A percentile compares a stretch with the other conserved stretches of the same genome.
phyloP scores from a whole-genome alignment of 768 basidiomycete species.

The Tulasnella sp. region DNA sequence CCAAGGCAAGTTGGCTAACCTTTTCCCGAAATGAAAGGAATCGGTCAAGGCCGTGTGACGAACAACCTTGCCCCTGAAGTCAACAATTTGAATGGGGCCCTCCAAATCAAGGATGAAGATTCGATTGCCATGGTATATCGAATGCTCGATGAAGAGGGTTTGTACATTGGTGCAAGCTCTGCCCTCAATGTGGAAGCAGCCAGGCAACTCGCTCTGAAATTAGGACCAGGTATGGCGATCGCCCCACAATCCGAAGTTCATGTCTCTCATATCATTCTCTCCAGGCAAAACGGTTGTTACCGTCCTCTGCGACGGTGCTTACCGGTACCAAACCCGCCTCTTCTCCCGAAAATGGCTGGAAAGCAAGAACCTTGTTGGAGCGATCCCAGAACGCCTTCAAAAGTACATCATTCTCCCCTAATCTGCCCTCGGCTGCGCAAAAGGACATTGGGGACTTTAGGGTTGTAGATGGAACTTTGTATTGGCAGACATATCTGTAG shows the following conservation, averaged over 20 bases:
- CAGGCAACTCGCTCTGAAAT: constrained; percentile 70
- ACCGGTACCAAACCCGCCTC: constrained; percentile 87
- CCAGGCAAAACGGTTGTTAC: constrained; percentile 79
- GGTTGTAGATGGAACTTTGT: background rate
- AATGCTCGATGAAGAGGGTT: constrained; percentile 80
- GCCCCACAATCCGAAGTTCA: background rate
- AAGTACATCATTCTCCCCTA: constrained; percentile 86
- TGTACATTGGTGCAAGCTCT: constrained; percentile 91
- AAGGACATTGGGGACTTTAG: background rate
- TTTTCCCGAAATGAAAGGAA: constrained; percentile 45
- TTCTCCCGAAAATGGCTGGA: constrained; percentile 92
- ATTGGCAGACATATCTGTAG: background rate
- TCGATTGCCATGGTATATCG: constrained; percentile 92
- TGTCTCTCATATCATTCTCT: background rate
- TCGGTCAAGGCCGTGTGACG: constrained; percentile 95
- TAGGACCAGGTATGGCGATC: constrained; percentile 64
- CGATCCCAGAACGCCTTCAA: constrained; percentile 74
- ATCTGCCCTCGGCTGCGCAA: background rate
- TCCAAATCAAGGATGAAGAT: constrained; percentile 81
- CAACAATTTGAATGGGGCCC: constrained; percentile 66
- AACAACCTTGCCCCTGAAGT: constrained; percentile 82
- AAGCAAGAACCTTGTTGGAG: constrained; percentile 63
- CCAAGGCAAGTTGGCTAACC: constrained; percentile 2
- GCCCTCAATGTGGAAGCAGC: constrained; percentile 95
- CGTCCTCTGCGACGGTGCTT: constrained; percentile 89